These are phyloP conservation scores for Leccinellum albellum DNA, from an alignment of 768 basidiomycete species.

Conservation along the genomic window DNA sequence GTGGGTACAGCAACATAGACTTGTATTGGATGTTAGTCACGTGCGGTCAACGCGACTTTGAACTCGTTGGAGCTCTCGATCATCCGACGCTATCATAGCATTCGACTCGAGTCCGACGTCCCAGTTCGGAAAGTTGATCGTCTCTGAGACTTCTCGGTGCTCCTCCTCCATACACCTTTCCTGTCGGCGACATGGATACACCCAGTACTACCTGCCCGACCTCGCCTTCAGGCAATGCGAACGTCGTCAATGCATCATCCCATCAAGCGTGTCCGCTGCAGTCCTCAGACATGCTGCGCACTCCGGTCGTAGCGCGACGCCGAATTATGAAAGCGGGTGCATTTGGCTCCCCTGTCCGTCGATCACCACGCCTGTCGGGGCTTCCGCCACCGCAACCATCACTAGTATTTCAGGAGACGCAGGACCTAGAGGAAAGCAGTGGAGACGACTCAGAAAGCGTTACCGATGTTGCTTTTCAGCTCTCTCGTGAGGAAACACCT, in stretches of 20 bases:
- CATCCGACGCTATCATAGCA: constrained; percentile 4
- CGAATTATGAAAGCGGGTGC: constrained; percentile 25
- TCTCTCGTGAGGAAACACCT: constrained; percentile 47
- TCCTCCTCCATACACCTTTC: too few species aligned
- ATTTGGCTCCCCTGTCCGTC: constrained; percentile 37
- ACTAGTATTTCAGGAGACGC: constrained; percentile 12
- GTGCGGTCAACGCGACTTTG: constrained; percentile 30
- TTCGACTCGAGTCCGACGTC: not conserved
- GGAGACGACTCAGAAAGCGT: constrained; percentile 32
- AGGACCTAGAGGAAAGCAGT: constrained; percentile 20
- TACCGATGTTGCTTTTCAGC: constrained; percentile 21
- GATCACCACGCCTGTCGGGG: constrained; percentile 50
- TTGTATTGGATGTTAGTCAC: constrained; percentile 20
- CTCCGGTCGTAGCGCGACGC: constrained; percentile 31
- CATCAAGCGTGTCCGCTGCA: constrained; percentile 46
- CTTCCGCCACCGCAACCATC: constrained; percentile 30
- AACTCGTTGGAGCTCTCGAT: constrained; percentile 22
- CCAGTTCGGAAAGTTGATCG: not conserved
- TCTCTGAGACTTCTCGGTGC: too few species aligned
- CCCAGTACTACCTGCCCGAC: constrained; percentile 25
- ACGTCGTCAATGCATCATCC: constrained; percentile 40
- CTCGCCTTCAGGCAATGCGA: constrained; percentile 32
- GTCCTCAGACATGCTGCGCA: constrained; percentile 50
- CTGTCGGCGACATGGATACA: constrained; percentile 22
- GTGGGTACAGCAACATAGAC: too few species aligned